These are phyloP conservation scores for Saccharomyces hybrid DNA, from an alignment of 1,139 yeast genomes.

Conservation along the genomic window DNA sequence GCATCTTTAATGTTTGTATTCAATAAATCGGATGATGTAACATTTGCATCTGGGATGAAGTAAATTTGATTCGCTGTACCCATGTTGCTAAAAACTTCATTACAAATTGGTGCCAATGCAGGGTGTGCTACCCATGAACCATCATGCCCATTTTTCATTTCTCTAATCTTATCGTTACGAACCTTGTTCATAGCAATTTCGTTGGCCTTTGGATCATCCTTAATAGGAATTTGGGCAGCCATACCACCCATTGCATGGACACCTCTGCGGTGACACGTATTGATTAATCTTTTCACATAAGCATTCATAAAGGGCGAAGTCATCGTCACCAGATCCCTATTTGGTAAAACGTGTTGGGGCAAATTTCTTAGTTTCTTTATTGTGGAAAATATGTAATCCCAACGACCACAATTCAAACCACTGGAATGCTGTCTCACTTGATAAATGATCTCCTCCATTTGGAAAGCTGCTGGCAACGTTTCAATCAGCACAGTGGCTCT, in stretches of 20 bases:
- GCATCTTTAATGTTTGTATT: slow-evolving; percentile 57
- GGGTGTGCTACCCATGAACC: slow-evolving; percentile 85
- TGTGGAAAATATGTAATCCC: slow-evolving; percentile 63
- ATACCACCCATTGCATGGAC: slow-evolving; percentile 74
- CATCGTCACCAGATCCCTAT: slow-evolving; percentile 64
- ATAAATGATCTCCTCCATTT: slow-evolving; percentile 59
- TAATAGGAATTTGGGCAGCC: slow-evolving; percentile 72
- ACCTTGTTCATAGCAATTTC: slow-evolving; percentile 55
- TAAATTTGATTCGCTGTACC: slow-evolving; percentile 72
- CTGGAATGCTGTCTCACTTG: slow-evolving; percentile 56
- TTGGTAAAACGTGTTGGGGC: slow-evolving; percentile 52
- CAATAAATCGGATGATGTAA: slow-evolving; percentile 53
- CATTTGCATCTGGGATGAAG: slow-evolving; percentile 34
- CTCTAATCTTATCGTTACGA: slow-evolving; percentile 58
- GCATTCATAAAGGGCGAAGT: slow-evolving; percentile 63
- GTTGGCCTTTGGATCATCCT: slow-evolving; percentile 52
- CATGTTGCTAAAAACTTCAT: slow-evolving; percentile 63
- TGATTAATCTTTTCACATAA: slow-evolving; percentile 54
- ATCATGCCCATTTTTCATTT: slow-evolving; percentile 66
- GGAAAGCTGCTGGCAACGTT: slow-evolving; percentile 62
- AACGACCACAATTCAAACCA: slow-evolving; percentile 64
- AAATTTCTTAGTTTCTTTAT: slow-evolving; percentile 53
- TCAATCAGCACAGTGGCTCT: slow-evolving; percentile 63
- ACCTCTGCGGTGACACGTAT: slow-evolving; percentile 58
- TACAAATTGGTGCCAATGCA: slow-evolving; percentile 62